phyloP scores from a whole-genome alignment of 1,284 basidiomycete genomes.

The Testicularia cyperi region DNA sequence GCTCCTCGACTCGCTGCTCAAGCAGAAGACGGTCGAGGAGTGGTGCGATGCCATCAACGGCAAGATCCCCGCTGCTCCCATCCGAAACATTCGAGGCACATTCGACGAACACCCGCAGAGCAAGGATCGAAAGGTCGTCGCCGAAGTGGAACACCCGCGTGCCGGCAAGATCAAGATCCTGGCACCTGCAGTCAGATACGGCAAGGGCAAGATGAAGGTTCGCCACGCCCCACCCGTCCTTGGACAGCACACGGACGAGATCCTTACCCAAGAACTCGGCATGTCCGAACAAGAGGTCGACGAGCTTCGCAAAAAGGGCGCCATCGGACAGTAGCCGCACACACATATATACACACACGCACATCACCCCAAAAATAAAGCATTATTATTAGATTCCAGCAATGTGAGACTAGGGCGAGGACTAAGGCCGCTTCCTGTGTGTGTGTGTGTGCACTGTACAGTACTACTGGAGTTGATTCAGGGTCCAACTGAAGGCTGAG shows the following conservation, averaged over 20 bases:
- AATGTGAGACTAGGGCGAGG: no score
- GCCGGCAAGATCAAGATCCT: slow-evolving; percentile 83
- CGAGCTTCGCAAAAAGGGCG: slow-evolving; percentile 62
- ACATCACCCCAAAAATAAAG: no score
- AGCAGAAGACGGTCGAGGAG: slow-evolving; percentile 29
- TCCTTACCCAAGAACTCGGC: slow-evolving; percentile 68
- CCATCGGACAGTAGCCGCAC: slow-evolving; percentile 34
- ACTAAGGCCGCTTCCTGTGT: no score
- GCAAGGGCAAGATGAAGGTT: slow-evolving; percentile 68
- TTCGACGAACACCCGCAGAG: slow-evolving; percentile 85
- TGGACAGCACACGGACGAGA: slow-evolving; percentile 61
- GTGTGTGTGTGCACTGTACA: no score
- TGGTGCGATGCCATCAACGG: slow-evolving; percentile 48
- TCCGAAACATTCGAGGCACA: slow-evolving; percentile 86
- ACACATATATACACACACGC: no score
- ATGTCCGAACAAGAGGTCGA: slow-evolving; percentile 67
- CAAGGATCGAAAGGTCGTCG: slow-evolving; percentile 67
- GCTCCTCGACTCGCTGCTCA: slow-evolving; percentile 68
- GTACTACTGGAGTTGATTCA: no score
- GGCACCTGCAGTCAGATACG: slow-evolving; percentile 81
- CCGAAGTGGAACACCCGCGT: slow-evolving; percentile 69
- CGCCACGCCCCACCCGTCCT: slow-evolving; percentile 54
- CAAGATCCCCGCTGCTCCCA: slow-evolving; percentile 61
- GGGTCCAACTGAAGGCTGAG: no score
- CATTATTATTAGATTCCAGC: neutral